These are phyloP conservation scores for Geotrichum bryndzae DNA, from an alignment of 1,139 yeast species.

Conservation along the genomic window DNA sequence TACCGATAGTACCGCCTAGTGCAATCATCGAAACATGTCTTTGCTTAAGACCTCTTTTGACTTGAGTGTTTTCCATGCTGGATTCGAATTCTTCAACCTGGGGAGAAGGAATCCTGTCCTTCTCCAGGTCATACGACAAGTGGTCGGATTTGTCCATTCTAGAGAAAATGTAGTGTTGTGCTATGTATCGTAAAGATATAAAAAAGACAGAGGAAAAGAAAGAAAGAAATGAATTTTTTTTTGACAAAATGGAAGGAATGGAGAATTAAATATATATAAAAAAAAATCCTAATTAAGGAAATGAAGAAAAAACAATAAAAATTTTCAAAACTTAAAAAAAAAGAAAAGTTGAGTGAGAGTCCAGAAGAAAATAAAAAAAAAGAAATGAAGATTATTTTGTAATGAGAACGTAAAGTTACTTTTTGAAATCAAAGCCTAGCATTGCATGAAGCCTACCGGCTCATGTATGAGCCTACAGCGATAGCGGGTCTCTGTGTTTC, in stretches of 20 bases:
- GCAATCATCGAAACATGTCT: conserved; percentile 46
- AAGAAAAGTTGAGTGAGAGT: neutral
- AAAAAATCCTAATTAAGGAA: neutral
- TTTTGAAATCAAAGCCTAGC: neutral
- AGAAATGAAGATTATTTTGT: neutral
- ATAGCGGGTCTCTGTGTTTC: neutral
- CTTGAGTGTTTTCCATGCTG: conserved; percentile 3
- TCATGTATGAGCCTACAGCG: neutral
- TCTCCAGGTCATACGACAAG: conserved; percentile 2
- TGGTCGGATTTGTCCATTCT: conserved; percentile 4
- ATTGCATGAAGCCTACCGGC: neutral
- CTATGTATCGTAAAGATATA: neutral
- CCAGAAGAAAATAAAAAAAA: neutral
- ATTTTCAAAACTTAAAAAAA: neutral
- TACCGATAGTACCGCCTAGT: conserved; percentile 44
- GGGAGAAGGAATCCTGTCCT: neutral
- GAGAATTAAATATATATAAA: neutral
- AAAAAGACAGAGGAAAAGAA: neutral
- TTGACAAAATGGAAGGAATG: neutral
- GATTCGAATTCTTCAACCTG: conserved; percentile 1
- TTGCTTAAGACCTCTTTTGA: conserved; percentile 14
- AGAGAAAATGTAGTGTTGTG: neutral
- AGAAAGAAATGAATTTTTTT: neutral
- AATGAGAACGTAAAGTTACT: neutral
- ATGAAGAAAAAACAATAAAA: neutral